Evolutionary conservation across 495 filamentous ascomycete genomes (phyloP).

Genomic region (Venustampulla echinocandica): DNA sequence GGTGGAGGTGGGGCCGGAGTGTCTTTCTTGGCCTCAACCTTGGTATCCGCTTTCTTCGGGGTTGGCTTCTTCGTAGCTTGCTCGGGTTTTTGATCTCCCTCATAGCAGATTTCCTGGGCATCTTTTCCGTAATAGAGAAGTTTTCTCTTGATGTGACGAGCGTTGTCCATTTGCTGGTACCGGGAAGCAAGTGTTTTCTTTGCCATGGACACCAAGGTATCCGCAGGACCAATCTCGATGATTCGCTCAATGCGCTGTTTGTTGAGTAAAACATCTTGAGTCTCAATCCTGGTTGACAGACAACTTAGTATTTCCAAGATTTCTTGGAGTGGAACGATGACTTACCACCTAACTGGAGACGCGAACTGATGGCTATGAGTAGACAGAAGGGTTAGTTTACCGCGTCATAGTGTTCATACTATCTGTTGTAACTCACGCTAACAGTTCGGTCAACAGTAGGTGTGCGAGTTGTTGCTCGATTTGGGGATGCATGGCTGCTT

Average conservation of each 20-base stretch:
- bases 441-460: not conserved
- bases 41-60: not conserved
- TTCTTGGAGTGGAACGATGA: not conserved
- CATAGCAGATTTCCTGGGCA: conserved; percentile 2
- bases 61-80: not conserved
- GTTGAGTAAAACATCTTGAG: conserved; percentile 4
- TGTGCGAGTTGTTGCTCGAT: not conserved
- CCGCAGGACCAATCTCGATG: conserved; percentile 4
- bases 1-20: not conserved
- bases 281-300: conserved; percentile 7
- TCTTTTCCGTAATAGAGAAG: not conserved
- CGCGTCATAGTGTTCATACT: not conserved
- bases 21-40: not conserved
- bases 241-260: not conserved
- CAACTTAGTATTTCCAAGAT: not conserved
- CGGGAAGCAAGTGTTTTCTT: conserved; percentile 1
- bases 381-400: not conserved
- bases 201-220: not conserved
- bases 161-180: not conserved
- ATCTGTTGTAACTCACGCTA: not conserved
- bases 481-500: not conserved
- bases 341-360: conserved; percentile 8
- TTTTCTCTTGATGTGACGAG: not conserved
- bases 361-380: conserved; percentile 8
- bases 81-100: not conserved